phyloP scores from a whole-genome alignment of 2,329 filamentous ascomycete genomes.

The Amauroascus niger region DNA sequence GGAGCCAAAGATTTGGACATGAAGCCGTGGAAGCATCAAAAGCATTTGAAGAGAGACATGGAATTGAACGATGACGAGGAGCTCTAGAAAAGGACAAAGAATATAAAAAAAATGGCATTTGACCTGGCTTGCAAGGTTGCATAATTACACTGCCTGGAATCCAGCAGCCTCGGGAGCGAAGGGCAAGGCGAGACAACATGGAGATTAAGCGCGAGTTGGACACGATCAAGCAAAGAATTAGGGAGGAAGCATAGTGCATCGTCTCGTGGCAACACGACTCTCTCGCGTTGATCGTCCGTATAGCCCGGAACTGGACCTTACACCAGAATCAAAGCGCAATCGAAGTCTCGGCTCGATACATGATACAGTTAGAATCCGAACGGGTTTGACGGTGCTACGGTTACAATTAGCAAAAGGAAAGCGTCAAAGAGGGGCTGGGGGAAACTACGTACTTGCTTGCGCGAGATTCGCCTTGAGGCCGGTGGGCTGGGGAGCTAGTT shows the following conservation, averaged over 20 bases:
- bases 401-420: constrained; percentile 6
- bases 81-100: neutral
- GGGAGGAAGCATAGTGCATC: neutral
- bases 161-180: neutral
- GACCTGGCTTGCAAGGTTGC: neutral
- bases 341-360: neutral
- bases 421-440: constrained; percentile 17
- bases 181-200: neutral
- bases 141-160: neutral
- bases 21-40: constrained; percentile 1
- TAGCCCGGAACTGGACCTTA: neutral
- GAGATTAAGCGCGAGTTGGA: neutral
- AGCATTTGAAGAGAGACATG: neutral
- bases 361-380: constrained; percentile 51
- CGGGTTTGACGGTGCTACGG: constrained; percentile 56
- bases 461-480: constrained; percentile 81
- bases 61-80: neutral
- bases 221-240: neutral
- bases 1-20: neutral
- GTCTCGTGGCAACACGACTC: neutral
- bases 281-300: neutral
- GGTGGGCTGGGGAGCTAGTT: constrained; percentile 74
- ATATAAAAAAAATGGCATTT: neutral
- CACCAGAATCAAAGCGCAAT: neutral
- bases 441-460: constrained; percentile 76